These are phyloP conservation scores for Nowakowskiella sp. DNA, from an alignment of 192 early-diverging fungal genomes.

Conservation along the genomic window DNA sequence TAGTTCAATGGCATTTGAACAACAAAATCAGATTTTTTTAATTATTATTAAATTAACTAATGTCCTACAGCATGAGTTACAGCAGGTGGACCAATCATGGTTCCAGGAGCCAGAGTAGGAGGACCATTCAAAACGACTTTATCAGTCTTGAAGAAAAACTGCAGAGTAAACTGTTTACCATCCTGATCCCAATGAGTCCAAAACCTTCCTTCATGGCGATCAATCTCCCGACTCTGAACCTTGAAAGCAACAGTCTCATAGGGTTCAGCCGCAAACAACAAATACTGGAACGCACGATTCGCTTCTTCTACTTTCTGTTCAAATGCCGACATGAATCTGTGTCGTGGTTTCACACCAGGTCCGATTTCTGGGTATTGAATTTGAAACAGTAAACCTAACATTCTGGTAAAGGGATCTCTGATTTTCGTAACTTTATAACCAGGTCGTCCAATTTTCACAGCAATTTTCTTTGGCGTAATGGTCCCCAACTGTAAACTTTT, in stretches of 20 bases:
- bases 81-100: too few species aligned
- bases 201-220: constrained; percentile 73
- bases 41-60: too few species aligned
- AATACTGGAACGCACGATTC: constrained; percentile 81
- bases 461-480: constrained; percentile 54
- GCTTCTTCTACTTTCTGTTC: constrained; percentile 88
- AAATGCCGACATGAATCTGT: constrained; percentile 95
- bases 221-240: constrained; percentile 88
- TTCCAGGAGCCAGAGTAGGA: too few species aligned
- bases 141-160: constrained; percentile 82
- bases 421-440: constrained; percentile 86
- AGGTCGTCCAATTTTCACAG: constrained; percentile 92
- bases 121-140: too few species aligned
- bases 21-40: too few species aligned
- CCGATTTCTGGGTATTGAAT: constrained; percentile 92
- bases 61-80: too few species aligned
- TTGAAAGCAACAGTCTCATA: constrained; percentile 94
- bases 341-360: constrained; percentile 68
- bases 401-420: constrained; percentile 74
- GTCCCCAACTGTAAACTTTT: too few species aligned
- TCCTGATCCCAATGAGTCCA: constrained; percentile 95
- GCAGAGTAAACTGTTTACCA: constrained; percentile 75
- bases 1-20: too few species aligned
- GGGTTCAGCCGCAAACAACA: constrained; percentile 91
- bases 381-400: constrained; percentile 87